Base-by-base conservation (phyloP, 495 filamentous ascomycete species). In the Articulospora tetracladia region DNA sequence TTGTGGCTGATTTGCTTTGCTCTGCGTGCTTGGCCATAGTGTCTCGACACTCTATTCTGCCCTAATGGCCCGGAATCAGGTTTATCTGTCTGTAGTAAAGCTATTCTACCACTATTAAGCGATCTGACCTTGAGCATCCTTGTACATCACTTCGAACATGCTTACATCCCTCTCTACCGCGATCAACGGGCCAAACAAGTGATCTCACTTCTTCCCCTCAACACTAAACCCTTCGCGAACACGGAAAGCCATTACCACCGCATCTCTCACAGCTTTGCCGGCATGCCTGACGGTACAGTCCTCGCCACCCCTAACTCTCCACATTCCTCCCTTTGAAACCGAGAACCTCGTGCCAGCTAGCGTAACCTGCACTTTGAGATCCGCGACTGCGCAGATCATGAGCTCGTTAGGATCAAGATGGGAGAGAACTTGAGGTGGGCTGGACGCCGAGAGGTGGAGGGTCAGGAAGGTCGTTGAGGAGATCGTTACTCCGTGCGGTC, bases 261-360 rank as follows among this genome's bases (percentile, higher is more conserved):
- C 53, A 27, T 20, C n/a, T 2, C 30, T 53, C 22, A 13, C 13
- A 25, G 26, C 41, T 25, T 25, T 2, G 10, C 20, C 15, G 11
- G 39, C 39, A n/a, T 64, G 56, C 11, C 27, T 25, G 13, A 60
- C 32, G 15, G 19, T 19, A 39, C 62, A 64, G 7, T 53, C 8
- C 26, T 64, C 57, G 0, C 53, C 52, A n/a, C 15, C 36, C n/a
- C 57, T 51, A 24, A 64, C 32, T 28, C 57, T 53, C 44, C 52
- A 64, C 30, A 64, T 49, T 1, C 57, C 57, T 51, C 52, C 53
- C 52, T 52, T 46, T 1, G 34, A 19, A 13, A 60, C 36, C 7
- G 22, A 15, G 34, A 64, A 64, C 17, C 7, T 39, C 7, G 10
- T 27, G 4, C 20, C 20, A 10, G 28, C 30, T 44, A 59, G 20